Conservation (phyloP, 805 yeast species). For the Teunomyces funiuensis region DNA sequence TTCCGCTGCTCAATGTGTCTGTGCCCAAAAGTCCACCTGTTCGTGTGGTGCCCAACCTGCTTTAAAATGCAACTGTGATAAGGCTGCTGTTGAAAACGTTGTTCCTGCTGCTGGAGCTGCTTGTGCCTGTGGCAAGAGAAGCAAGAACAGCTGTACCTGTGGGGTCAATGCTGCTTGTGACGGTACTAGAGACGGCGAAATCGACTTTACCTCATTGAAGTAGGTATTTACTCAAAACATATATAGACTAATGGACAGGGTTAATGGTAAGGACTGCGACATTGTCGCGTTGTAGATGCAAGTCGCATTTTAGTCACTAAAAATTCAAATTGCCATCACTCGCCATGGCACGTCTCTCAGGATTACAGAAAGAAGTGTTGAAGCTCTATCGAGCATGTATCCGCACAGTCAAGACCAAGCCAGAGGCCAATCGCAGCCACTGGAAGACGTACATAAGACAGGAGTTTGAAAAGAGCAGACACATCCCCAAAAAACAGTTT, state of each 20-base stretch:
- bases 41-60: conserved; percentile 65
- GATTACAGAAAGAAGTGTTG: conserved; percentile 47
- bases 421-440: conserved; percentile 42
- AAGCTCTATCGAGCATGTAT: conserved; percentile 50
- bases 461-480: conserved; percentile 63
- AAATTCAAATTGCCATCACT: background rate
- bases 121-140: conserved; percentile 62
- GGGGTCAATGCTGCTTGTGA: conserved; percentile 38
- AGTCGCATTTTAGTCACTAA: too few relatives aligned
- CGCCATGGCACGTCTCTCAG: conserved; percentile 41
- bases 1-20: conserved; percentile 41
- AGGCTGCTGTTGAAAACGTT: conserved; percentile 52
- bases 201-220: conserved; percentile 50
- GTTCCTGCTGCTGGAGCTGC: conserved; percentile 40
- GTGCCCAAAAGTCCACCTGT: conserved; percentile 63
- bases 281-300: background rate
- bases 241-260: conserved; percentile 2
- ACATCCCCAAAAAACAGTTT: conserved; percentile 74
- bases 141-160: conserved; percentile 55
- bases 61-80: conserved; percentile 53
- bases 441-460: conserved; percentile 47
- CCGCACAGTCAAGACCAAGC: conserved; percentile 47
- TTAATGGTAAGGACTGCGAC: background rate
- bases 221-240: conserved; percentile 6
- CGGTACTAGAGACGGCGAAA: conserved; percentile 52